Evolutionary conservation across 2,329 filamentous ascomycete species (phyloP).

Genomic region (Escovopsis sp.): DNA sequence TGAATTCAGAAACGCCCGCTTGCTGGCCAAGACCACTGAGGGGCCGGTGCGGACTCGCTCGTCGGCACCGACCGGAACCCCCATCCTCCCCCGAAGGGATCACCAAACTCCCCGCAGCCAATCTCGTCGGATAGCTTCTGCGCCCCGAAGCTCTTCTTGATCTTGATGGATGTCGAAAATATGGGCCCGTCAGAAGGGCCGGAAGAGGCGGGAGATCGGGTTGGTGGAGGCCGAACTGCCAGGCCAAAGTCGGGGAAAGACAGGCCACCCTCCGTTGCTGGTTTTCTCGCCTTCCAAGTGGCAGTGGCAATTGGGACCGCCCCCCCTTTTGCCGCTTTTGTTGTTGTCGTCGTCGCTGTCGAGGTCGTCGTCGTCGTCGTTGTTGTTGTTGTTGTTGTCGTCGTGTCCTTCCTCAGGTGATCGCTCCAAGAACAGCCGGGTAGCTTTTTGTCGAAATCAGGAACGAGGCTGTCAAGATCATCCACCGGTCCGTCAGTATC

Average conservation of each 20-base stretch:
- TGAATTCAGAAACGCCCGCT: constrained; percentile 26
- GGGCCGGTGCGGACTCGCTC: constrained; percentile 29
- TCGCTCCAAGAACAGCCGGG: constrained; percentile 8
- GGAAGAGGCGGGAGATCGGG: not conserved
- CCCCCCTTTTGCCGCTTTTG: not conserved
- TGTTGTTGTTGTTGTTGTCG: too few relatives aligned
- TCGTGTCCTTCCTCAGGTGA: too few relatives aligned
- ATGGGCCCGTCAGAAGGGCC: constrained; percentile 13
- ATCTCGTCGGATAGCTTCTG: constrained; percentile 18
- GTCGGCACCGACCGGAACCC: constrained; percentile 25
- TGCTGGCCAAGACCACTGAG: constrained; percentile 42
- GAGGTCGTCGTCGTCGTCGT: too few relatives aligned
- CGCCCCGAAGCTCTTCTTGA: constrained; percentile 17
- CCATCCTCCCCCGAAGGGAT: constrained; percentile 29
- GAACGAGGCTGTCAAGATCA: constrained; percentile 34
- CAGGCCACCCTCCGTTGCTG: too few relatives aligned
- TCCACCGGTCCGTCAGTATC: constrained; percentile 30
- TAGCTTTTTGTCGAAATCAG: constrained; percentile 34
- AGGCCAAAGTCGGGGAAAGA: not conserved
- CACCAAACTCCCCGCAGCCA: constrained; percentile 21
- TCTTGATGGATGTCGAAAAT: constrained; percentile 22
- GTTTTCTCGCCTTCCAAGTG: too few relatives aligned
- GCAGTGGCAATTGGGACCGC: not conserved
- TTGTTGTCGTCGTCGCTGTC: constrained; percentile 1
- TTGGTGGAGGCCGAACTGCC: not conserved